Conservation (phyloP, 1,284 basidiomycete species). For the Sanguinoderma infundibulare region DNA sequence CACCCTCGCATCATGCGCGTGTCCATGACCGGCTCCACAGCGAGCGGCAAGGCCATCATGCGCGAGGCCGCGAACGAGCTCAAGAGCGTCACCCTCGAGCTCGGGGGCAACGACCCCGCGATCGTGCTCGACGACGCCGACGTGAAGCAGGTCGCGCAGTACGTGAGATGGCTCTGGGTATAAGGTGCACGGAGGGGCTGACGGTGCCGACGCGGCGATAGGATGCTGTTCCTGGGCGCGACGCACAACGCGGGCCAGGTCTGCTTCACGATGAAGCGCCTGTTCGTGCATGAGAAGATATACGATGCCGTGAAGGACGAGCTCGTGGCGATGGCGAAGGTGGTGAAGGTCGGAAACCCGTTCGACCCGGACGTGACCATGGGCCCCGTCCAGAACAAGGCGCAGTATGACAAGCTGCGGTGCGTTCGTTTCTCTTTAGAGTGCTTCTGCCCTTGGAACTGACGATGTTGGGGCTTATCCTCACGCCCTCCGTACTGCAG, state of each 20-base stretch:
- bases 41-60: slow-evolving; percentile 19
- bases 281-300: slow-evolving; percentile 19
- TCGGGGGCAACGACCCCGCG: slow-evolving; percentile 26
- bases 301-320: slow-evolving; percentile 22
- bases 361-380: slow-evolving; percentile 14
- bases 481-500: neutral
- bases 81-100: slow-evolving; percentile 23
- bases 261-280: slow-evolving; percentile 20
- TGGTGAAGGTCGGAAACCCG: slow-evolving; percentile 14
- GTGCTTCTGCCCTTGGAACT: neutral
- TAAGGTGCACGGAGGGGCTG: neutral
- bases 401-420: slow-evolving; percentile 17
- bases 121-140: slow-evolving; percentile 22
- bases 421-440: neutral
- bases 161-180: neutral
- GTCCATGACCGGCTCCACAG: slow-evolving; percentile 21
- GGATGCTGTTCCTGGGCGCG: slow-evolving; percentile 6
- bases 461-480: no score
- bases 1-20: slow-evolving; percentile 21
- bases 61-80: slow-evolving; percentile 16
- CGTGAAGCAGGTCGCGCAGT: slow-evolving; percentile 19
- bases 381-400: slow-evolving; percentile 22
- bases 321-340: slow-evolving; percentile 16
- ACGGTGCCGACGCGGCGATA: neutral
- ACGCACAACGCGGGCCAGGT: slow-evolving; percentile 19